These are phyloP conservation scores for Colletotrichum destructivum DNA, from an alignment of 2,329 filamentous ascomycete species.

Conservation along the genomic window DNA sequence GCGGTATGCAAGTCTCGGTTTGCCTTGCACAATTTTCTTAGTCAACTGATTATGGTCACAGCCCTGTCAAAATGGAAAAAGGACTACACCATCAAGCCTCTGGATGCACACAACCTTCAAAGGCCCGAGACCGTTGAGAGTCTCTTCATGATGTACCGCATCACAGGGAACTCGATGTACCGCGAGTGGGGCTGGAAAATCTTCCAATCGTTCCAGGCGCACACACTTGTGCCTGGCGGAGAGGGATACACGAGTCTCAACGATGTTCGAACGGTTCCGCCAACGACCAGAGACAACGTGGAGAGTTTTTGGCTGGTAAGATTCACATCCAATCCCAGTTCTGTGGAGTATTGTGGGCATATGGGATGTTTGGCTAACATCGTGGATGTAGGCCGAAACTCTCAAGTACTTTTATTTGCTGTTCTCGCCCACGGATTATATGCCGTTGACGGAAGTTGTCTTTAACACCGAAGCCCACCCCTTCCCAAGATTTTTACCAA, in stretches of 20 bases:
- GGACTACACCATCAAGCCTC: constrained; percentile 84
- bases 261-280: constrained; percentile 69
- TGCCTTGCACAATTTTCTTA: not conserved
- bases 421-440: constrained; percentile 80
- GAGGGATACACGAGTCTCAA: constrained; percentile 71
- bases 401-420: constrained; percentile 97
- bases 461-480: constrained; percentile 97
- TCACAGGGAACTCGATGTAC: constrained; percentile 80
- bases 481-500: constrained; percentile 88
- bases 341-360: not conserved
- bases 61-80: constrained; percentile 72
- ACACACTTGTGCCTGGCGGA: constrained; percentile 74
- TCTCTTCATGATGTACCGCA: constrained; percentile 84
- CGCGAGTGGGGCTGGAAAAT: constrained; percentile 85
- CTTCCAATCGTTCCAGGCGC: constrained; percentile 78
- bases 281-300: constrained; percentile 76
- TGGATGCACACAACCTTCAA: constrained; percentile 79
- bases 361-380: not conserved
- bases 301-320: constrained; percentile 79
- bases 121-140: constrained; percentile 83
- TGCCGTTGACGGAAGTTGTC: constrained; percentile 88
- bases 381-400: constrained; percentile 78
- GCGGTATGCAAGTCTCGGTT: not conserved
- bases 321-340: not conserved
- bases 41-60: not conserved